Evolutionary conservation across 139 green algal genomes (phyloP), one percentile per base, ranked within the genome.

Genomic region (Chlamydomonas sp.): DNA sequence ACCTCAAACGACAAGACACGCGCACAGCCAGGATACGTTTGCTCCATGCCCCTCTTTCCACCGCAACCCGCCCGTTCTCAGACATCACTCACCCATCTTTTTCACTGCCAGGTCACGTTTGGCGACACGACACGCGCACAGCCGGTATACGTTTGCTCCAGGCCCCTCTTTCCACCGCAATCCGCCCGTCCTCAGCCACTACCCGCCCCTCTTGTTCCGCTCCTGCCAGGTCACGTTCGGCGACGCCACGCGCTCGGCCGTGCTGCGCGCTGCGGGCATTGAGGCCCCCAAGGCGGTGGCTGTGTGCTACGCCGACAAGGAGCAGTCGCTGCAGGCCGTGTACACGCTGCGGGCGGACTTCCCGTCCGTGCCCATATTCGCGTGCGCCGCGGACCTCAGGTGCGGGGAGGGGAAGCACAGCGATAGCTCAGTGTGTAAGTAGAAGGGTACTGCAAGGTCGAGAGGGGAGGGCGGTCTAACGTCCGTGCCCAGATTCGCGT

Each of bases 211-310:
- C 67, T 2, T 59, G 15, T 7, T 57, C 49, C 74, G 49, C 69
- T 8, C 5, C 69, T 16, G 16, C 2, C 64, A 88, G 57, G 93
- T 95, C 57, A 60, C 93, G 15, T 96, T 91, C 71, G 96, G 94
- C 7, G 95, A 99, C 83, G 97, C 93, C 57, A 94, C 93, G 17
- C 91, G 97, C 64, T 63, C 83, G 18, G 89, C 85, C 2, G 96
- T 99, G 77, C 91, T 99, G 62, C 73, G 94, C 0, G 96, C 96
- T 9, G 96, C 96, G 15, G 96, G 97, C 71, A 91, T 99, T 16
- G 83, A 92, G 20, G 31, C 86, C 3, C 96, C 96, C 0, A 76
- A 82, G 0, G 95, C 95, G 2, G 74, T 99, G 5, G 96, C 94
- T 64, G 95, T 99, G 67, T 95, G 93, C 59, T 96, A 97, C 91